A percentile compares a stretch with the other conserved stretches of the same genome.
Evolutionary conservation across 1,139 yeast genomes (phyloP).

Genomic region (Blastobotrys malaysiensis): DNA sequence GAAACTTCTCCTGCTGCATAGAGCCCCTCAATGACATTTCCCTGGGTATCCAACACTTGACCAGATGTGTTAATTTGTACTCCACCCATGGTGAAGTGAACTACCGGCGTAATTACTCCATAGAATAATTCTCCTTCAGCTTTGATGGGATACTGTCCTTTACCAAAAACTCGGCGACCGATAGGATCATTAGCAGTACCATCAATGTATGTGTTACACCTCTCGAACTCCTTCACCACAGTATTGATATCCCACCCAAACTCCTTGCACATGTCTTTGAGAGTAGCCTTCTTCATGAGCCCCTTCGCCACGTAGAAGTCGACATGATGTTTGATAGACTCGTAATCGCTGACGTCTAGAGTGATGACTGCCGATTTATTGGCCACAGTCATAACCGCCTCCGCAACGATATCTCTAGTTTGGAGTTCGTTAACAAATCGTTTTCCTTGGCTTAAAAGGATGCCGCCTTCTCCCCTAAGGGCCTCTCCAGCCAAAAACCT

Average conservation of each 20-base stretch:
- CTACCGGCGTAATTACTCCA: slow-evolving; percentile 63
- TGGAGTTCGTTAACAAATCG: slow-evolving; percentile 69
- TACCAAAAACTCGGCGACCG: slow-evolving; percentile 50
- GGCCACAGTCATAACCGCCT: slow-evolving; percentile 44
- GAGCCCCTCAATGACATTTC: slow-evolving; percentile 48
- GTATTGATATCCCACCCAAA: slow-evolving; percentile 32
- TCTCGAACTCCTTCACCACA: slow-evolving; percentile 27
- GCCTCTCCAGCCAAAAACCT: slow-evolving; percentile 77
- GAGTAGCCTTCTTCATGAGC: slow-evolving; percentile 44
- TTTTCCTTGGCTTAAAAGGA: slow-evolving; percentile 58
- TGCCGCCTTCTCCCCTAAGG: slow-evolving; percentile 71
- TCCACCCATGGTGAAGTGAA: slow-evolving; percentile 88
- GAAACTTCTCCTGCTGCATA: slow-evolving; percentile 80
- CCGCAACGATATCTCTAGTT: slow-evolving; percentile 65
- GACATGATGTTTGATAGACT: slow-evolving; percentile 42
- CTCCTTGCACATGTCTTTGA: slow-evolving; percentile 43
- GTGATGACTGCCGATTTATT: neutral
- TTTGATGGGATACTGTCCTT: slow-evolving; percentile 40
- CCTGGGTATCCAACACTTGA: slow-evolving; percentile 47
- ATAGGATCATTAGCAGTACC: slow-evolving; percentile 40
- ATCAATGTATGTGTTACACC: slow-evolving; percentile 39
- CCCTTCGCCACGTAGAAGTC: slow-evolving; percentile 65
- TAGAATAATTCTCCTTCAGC: slow-evolving; percentile 36
- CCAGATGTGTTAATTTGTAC: slow-evolving; percentile 57
- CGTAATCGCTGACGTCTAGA: slow-evolving; percentile 36